phyloP scores from a whole-genome alignment of 345 rosid species.

The Hibiscus trionum region DNA sequence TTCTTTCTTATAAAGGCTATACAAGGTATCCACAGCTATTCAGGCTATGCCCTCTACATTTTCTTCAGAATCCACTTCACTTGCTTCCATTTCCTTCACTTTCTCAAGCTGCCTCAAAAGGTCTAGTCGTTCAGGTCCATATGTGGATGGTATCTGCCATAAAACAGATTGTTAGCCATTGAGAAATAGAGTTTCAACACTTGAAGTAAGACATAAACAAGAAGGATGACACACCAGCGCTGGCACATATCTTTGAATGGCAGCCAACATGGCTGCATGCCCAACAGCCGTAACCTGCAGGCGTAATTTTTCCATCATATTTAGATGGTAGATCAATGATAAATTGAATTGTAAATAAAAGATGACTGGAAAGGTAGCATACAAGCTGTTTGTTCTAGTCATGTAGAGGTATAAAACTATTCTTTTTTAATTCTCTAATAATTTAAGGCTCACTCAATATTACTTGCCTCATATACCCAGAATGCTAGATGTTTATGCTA shows the following conservation, averaged over 20 bases:
- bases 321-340: background rate
- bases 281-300: slow-evolving; percentile 93
- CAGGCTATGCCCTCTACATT: slow-evolving; percentile 35
- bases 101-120: slow-evolving; percentile 89
- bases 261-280: slow-evolving; percentile 94
- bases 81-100: slow-evolving; percentile 59
- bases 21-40: slow-evolving; percentile 17
- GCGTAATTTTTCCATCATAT: background rate
- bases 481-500: background rate
- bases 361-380: background rate
- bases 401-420: background rate
- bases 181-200: background rate
- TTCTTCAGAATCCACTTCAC: slow-evolving; percentile 49
- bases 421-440: background rate
- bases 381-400: background rate
- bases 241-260: slow-evolving; percentile 91
- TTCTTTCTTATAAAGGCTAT: slow-evolving; percentile 6
- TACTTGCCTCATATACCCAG: background rate
- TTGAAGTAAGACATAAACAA: background rate
- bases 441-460: background rate
- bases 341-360: background rate
- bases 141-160: slow-evolving; percentile 84
- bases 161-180: slow-evolving; percentile 12
- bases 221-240: slow-evolving; percentile 48
- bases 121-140: slow-evolving; percentile 83